A percentile compares a stretch with the other conserved stretches of the same genome.
Conservation (phyloP, 495 filamentous ascomycete species). For the Pseudomonodictys pantanalensis region DNA sequence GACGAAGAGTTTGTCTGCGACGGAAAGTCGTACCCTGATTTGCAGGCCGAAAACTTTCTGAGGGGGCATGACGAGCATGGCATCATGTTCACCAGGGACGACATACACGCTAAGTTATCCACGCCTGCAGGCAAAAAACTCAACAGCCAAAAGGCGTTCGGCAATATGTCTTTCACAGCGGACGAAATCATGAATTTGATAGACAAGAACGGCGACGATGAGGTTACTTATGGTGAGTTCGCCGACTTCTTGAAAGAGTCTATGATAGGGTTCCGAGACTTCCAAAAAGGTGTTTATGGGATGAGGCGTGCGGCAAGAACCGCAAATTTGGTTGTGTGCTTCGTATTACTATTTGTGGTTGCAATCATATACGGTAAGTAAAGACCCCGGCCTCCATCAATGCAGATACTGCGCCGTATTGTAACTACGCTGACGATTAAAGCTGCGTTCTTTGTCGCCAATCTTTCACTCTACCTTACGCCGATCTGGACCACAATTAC, state of each 20-base stretch:
- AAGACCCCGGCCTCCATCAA: too few relatives aligned
- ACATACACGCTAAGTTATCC: too few relatives aligned
- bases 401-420: not conserved
- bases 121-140: too few relatives aligned
- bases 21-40: too few relatives aligned
- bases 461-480: constrained; percentile 2
- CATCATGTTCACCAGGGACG: too few relatives aligned
- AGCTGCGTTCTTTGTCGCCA: constrained; percentile 2
- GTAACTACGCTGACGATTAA: not conserved
- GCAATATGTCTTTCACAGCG: not conserved
- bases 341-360: not conserved
- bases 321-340: not conserved
- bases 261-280: not conserved
- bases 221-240: not conserved
- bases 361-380: constrained; percentile 11
- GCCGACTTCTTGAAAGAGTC: not conserved
- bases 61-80: too few relatives aligned
- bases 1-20: too few relatives aligned
- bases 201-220: not conserved
- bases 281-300: not conserved
- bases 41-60: too few relatives aligned
- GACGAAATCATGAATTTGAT: not conserved
- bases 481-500: constrained; percentile 7
- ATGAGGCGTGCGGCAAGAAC: not conserved
- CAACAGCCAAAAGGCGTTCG: too few relatives aligned